These are phyloP conservation scores for Scheffersomyces segobiensis DNA, from an alignment of 1,139 yeast species.

Conservation along the genomic window DNA sequence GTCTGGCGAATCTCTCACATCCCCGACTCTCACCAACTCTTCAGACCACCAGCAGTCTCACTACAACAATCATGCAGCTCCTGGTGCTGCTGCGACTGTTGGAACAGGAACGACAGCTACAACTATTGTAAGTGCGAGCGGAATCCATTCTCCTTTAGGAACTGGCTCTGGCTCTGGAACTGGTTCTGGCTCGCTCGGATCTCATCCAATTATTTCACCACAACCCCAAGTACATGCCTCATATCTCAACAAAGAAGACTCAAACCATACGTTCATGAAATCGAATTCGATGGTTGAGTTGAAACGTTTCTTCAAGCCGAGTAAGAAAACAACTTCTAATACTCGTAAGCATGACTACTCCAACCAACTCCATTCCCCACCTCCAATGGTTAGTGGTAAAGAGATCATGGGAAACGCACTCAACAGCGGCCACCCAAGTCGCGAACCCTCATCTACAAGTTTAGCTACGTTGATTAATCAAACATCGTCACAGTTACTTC, in stretches of 20 bases:
- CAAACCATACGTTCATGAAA: slow-evolving; percentile 32
- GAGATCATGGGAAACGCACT: slow-evolving; percentile 1
- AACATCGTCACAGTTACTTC: slow-evolving; percentile 44
- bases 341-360: slow-evolving; percentile 24
- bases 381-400: slow-evolving; percentile 20
- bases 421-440: slow-evolving; percentile 16
- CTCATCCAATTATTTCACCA: not conserved
- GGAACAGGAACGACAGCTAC: not conserved
- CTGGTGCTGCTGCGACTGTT: not conserved
- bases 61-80: slow-evolving; percentile 2
- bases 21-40: slow-evolving; percentile 34
- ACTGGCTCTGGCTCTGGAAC: not conserved
- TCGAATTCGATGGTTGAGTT: slow-evolving; percentile 43
- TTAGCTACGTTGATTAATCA: slow-evolving; percentile 47
- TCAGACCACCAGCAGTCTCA: slow-evolving; percentile 19
- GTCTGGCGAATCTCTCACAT: slow-evolving; percentile 34
- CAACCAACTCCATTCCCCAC: slow-evolving; percentile 34
- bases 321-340: slow-evolving; percentile 28
- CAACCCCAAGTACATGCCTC: slow-evolving; percentile 10
- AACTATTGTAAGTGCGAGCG: not conserved
- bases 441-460: slow-evolving; percentile 42
- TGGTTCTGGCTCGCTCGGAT: not conserved
- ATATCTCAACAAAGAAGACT: slow-evolving; percentile 25
- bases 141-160: not conserved
- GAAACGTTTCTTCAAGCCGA: slow-evolving; percentile 43